Evolutionary conservation across 805 yeast species (phyloP), one percentile per base, ranked within the genome.

Genomic region (Tetrapisispora iriomotensis): DNA sequence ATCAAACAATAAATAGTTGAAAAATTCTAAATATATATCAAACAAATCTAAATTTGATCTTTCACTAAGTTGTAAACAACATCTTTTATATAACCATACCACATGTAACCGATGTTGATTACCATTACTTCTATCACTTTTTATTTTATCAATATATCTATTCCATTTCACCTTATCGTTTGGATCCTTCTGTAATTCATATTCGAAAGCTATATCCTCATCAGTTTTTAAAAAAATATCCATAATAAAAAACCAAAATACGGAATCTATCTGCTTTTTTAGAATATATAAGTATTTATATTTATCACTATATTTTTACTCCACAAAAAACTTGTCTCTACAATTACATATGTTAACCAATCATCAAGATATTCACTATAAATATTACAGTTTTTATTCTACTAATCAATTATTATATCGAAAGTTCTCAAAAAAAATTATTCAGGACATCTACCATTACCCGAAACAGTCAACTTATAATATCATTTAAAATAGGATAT

Each of bases 151-250:
- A 33, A 67, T 49, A 50, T 75, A 77, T 2, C 61, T 53, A 31
- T 61, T 41, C 83, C 83, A 78, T 1, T 52, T 39, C 3, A 58
- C 51, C n/a, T 60, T 37, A 33, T 48, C 45, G 13, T 55, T 39
- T 14, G 70, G 67, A n/a, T 58, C 48, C 32, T 56, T 53, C 26
- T 62, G 58, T 10, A 73, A 47, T 40, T 70, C 73, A 40, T 61
- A 60, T 51, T 73, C 79, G 45, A 58, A 71, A 5, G 72, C 63
- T n/a, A 66, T 37, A 43, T 70, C 74, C 12, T 50, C 55, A 26
- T 54, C 55, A 44, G 46, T 47, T 19, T 20, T 37, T 15, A 51
- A 34, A 40, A 37, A 50, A 13, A 19, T 35, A 26, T 40, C 45
- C n/a, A 49, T 29, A 6, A 27, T 21, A 15, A 32, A n/a, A 6